These are phyloP conservation scores for Hebeloma cylindrosporum DNA, from an alignment of 768 basidiomycete species.

Conservation along the genomic window DNA sequence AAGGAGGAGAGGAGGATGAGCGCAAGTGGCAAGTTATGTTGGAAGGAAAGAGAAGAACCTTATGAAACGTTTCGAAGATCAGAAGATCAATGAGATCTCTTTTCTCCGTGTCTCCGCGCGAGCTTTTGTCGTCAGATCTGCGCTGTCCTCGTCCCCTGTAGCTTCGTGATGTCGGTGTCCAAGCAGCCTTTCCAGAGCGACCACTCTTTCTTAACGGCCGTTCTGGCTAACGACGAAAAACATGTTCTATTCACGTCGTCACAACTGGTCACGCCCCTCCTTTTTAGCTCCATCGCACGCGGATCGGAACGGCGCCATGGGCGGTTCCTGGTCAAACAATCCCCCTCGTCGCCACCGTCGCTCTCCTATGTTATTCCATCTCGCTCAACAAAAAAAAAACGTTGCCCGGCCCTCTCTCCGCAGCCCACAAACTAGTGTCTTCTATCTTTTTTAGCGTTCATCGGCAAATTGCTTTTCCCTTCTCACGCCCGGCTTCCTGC, in stretches of 20 bases:
- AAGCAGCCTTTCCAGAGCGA: conserved; percentile 1
- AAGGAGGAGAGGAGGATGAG: conserved; percentile 18
- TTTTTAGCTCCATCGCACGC: conserved; percentile 30
- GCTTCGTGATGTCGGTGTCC: conserved; percentile 2
- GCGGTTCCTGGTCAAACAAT: conserved; percentile 30
- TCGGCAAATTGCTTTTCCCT: conserved; percentile 8
- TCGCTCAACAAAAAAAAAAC: too few species aligned
- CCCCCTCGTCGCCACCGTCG: background rate
- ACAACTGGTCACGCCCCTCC: conserved; percentile 15
- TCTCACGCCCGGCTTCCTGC: conserved; percentile 8
- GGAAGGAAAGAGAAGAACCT: conserved; percentile 28
- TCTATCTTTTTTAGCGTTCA: conserved; percentile 4
- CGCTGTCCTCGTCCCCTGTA: conserved; percentile 1
- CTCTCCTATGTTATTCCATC: conserved; percentile 2
- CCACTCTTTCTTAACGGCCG: background rate
- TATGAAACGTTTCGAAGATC: conserved; percentile 37
- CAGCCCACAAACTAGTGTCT: conserved; percentile 6
- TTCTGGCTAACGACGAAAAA: conserved; percentile 4
- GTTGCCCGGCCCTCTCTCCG: conserved; percentile 1
- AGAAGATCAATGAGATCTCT: conserved; percentile 33
- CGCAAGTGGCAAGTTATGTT: conserved; percentile 29
- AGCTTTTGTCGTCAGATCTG: conserved; percentile 8
- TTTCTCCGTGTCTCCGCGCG: conserved; percentile 18
- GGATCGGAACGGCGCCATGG: conserved; percentile 25
- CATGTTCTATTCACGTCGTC: conserved; percentile 16